phyloP scores from a whole-genome alignment of 306 rosid species.

The Vigna mungo region DNA sequence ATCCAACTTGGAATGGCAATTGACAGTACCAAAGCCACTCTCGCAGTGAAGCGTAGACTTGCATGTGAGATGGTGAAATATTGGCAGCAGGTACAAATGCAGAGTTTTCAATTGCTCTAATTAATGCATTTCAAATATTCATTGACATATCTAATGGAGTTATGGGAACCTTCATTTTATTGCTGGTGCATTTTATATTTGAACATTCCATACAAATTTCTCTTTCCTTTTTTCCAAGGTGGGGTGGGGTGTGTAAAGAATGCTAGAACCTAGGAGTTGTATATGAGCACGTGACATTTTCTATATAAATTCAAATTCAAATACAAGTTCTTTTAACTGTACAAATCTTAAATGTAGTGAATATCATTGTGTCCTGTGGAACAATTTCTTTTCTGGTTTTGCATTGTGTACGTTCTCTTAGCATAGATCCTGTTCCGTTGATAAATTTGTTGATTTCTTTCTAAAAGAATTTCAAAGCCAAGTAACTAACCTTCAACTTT shows the following conservation, averaged over 20 bases:
- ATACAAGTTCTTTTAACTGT: constrained; percentile 8
- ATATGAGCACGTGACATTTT: not conserved
- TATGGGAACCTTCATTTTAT: constrained; percentile 6
- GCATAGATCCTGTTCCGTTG: constrained; percentile 4
- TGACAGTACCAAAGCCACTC: constrained; percentile 96
- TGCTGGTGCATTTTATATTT: constrained; percentile 25
- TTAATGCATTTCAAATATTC: constrained; percentile 17
- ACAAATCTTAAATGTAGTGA: not conserved
- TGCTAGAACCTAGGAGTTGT: not conserved
- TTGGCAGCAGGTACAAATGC: constrained; percentile 88
- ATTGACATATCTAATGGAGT: constrained; percentile 11
- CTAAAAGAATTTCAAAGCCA: not conserved
- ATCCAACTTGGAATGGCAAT: constrained; percentile 97
- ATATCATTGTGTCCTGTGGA: constrained; percentile 31
- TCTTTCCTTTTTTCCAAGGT: not conserved
- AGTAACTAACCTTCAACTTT: constrained; percentile 7
- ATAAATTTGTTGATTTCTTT: constrained; percentile 12
- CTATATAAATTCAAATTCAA: constrained; percentile 12
- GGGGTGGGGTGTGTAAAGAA: not conserved
- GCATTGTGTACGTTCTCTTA: not conserved
- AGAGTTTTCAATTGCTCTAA: constrained; percentile 12
- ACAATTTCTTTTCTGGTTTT: not conserved
- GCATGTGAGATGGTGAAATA: constrained; percentile 98
- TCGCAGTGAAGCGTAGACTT: constrained; percentile 99
- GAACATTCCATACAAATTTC: not conserved